Evolutionary conservation across 169 alveolate species (phyloP), one percentile per base, ranked within the genome.

Genomic region (Plasmodium inui): DNA sequence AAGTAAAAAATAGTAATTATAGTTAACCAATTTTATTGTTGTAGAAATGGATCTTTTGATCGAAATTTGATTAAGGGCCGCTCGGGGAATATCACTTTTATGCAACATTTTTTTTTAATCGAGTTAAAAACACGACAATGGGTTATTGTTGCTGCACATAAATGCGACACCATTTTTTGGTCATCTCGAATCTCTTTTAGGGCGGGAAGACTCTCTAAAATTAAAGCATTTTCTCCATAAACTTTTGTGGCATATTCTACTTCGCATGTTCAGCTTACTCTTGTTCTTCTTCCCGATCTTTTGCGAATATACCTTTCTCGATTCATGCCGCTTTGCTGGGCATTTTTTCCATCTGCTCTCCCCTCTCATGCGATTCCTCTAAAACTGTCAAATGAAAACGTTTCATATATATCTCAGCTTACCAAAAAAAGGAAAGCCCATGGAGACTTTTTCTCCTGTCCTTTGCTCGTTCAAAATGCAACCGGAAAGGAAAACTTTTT

Each of bases 11-110:
- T 50, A 9, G 34, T 3, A 57, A 55, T 30, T 28, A 17, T n/a
- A 19, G 26, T 50, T 50, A 50, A 50, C 61, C 61, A 82, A 28
- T 82, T 82, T 82, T 53, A 82, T 26, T 41, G 85, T 41, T 9
- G 89, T 53, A 44, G 39, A 82, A 50, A 32, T 28, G 41, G 53
- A 17, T 30, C 89, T 30, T 55, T 6, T 41, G 39, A 57, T 14
- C 26, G 28, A 82, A 12, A 30, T 82, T n/a, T 14, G 34, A 53
- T 19, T 55, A 34, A 82, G 19, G 41, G 34, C 50, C 2, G 10
- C 30, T 53, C 12, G 3, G 12, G 32, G 41, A 12, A 41, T 19
- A 12, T 82, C 14, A 82, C 70, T n/a, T 32, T 41, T 57, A 26
- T 19, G 34, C 44, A 82, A 22, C 70, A 50, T 30, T 28, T 55